Base-by-base conservation (phyloP, 306 rosid species). In the Gillenia trifoliata region DNA sequence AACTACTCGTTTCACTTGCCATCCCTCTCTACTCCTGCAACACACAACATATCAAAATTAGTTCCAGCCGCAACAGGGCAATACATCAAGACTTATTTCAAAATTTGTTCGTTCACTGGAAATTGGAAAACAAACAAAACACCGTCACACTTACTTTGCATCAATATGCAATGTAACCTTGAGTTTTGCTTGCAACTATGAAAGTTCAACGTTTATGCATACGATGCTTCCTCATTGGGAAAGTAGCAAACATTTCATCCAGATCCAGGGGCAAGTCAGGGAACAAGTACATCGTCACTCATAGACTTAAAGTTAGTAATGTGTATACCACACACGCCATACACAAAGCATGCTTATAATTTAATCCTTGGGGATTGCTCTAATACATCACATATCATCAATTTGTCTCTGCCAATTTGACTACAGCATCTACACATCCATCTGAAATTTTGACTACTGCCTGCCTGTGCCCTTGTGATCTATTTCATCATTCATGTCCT, bases 1-100 rank as follows among this genome's bases (percentile, higher is more conserved):
- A 19, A 36, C 38, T 5, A n/a, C 30, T 8, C 15, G 41, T 72
- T 56, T 65, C 31, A 36, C 41, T 34, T 34, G 40, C 81, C 70
- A 54, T 60, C 74, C 17, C 20, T 33, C 67, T 75, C 69, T 75
- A 84, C 17, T 81, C 88, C 88, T 84, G 83, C 88, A 78, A 12
- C n/a, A 29, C 75, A 26, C 11, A 68, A 34, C 40, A 25, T 62
- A 5, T 72, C 17, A 11, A 17, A 17, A 38, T 47, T 12, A 22
- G 5, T 60, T 40, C 52, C 47, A 73, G 33, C 40, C 29, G 52
- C 2, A 17, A 13, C 60, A 72, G 26, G 64, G 16, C 66, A 71
- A 47, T 20, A 64, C 23, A 8, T 45, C 11, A 54, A 36, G n/a
- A n/a, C n/a, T n/a, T n/a, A n/a, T n/a, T n/a, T n/a, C n/a, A n/a